Evolutionary conservation across 1,284 basidiomycete genomes (phyloP), one percentile per base, ranked within the genome.

Genomic region (Ceratobasidium sp.): DNA sequence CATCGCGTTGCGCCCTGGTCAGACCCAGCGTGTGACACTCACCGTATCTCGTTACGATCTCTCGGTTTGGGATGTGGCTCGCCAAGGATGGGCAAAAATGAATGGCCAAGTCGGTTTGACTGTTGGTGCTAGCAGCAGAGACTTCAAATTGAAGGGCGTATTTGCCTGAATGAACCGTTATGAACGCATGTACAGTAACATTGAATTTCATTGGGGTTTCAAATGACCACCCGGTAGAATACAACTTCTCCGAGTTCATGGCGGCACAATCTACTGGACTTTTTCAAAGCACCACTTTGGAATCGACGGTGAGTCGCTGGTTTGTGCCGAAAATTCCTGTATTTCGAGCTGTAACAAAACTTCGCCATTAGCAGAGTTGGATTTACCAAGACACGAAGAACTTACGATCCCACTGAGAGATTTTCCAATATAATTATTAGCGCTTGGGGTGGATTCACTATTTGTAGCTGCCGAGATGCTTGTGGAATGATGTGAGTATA

Each of bases 1-100:
- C 78, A 80, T 84, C 3, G 71, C 75, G 1, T 79, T 88, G 39
- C 76, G 78, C 23, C 77, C 82, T 3, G 85, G 84, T 9, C 81
- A 85, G 75, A 78, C 73, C 10, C 81, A 82, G 76, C 76, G 45
- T 12, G 80, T 84, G 26, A 77, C 74, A 18, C 69, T 86, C 53
- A 74, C 77, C 4, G 77, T 87, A 18, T 72, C 72, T 23, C 74
- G 75, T n/a, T 76, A 76, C 39, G 73, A 74, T 41, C 39, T 76
- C 5, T 76, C 75, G 9, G 43, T 73, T 16, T 76, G 75, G 75
- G 71, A 76, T 61, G 64, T 74, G 26, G 67, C 52, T n/a, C 46
- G 62, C 39, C 75, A 76, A 39, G 72, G 72, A 4, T 76, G 75
- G 75, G 70, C 57, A 1, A 73, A 70, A 39, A 69, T 74, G 10